Percentiles rank a stretch among this genome's conserved stretches.
These are phyloP conservation scores for Saccharomyces hybrid DNA, from an alignment of 1,139 yeast species.

Conservation along the genomic window DNA sequence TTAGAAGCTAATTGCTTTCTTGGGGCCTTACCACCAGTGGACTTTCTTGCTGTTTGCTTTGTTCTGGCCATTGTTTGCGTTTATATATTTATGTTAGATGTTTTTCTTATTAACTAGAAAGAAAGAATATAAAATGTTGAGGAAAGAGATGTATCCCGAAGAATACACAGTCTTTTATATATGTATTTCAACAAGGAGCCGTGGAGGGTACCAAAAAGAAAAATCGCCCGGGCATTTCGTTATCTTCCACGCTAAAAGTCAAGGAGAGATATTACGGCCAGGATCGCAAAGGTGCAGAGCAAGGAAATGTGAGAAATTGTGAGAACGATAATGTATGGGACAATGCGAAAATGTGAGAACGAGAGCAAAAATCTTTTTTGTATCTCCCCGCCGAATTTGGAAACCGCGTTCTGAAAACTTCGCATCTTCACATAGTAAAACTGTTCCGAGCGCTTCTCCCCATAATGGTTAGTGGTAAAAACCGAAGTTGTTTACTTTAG, in stretches of 20 bases:
- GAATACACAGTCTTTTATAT: neutral
- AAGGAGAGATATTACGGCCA: neutral
- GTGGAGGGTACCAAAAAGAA: neutral
- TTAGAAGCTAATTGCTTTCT: conserved; percentile 97
- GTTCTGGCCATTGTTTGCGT: conserved; percentile 79
- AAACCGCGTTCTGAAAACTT: neutral
- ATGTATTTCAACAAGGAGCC: neutral
- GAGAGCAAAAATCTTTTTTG: neutral
- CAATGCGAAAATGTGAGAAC: neutral
- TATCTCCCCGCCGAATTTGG: neutral
- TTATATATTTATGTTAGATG: neutral
- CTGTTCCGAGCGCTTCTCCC: conserved; percentile 1
- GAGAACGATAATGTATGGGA: neutral
- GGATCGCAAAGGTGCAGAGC: neutral
- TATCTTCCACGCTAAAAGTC: conserved; percentile 1
- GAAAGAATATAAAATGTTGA: neutral
- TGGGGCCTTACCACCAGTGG: conserved; percentile 99
- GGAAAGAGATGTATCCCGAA: neutral
- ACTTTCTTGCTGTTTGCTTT: conserved; percentile 96
- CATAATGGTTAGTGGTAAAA: neutral
- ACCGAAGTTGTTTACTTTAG: neutral
- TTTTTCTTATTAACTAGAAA: neutral
- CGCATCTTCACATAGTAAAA: neutral
- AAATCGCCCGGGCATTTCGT: neutral
- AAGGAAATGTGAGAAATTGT: neutral